phyloP scores from a whole-genome alignment of 352 stramenopile species.

The Phytophthora palmivora region DNA sequence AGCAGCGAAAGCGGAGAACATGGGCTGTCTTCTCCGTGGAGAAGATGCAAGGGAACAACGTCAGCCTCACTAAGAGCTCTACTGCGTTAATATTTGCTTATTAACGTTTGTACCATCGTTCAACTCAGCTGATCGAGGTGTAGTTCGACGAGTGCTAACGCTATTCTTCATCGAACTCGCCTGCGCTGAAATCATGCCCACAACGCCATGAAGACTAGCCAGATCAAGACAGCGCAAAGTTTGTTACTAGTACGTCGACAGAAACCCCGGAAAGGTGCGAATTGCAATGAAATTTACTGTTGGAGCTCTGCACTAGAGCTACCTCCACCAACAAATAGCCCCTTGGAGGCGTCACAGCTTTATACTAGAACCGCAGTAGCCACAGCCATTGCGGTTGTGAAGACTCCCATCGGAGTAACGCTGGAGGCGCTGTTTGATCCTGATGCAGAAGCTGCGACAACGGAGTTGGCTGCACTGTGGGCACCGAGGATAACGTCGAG shows the following conservation, averaged over 20 bases:
- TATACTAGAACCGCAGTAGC: constrained; percentile 15
- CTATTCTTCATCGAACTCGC: not conserved
- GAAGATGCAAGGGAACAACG: not conserved
- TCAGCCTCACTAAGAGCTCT: too few species aligned
- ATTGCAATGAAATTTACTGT: not conserved
- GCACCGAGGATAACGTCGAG: constrained; percentile 35
- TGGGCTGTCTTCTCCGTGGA: not conserved
- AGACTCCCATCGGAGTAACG: constrained; percentile 6
- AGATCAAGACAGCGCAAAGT: constrained; percentile 15
- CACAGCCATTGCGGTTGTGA: constrained; percentile 17
- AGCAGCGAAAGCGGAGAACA: not conserved
- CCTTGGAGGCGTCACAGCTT: not conserved
- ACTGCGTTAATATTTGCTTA: not conserved
- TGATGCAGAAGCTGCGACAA: constrained; percentile 5
- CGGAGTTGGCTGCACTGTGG: constrained; percentile 13
- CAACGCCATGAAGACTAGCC: not conserved
- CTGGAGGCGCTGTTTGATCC: constrained; percentile 20
- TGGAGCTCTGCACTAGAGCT: constrained; percentile 19
- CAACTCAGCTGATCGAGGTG: not conserved
- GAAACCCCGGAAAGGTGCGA: not conserved
- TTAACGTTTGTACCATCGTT: not conserved
- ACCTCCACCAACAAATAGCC: not conserved
- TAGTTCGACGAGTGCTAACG: too few species aligned
- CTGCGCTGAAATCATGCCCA: not conserved
- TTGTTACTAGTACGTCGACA: constrained; percentile 22